A percentile compares a stretch with the other conserved stretches of the same genome.
phyloP scores from a whole-genome alignment of 2,329 filamentous ascomycete species.

The Nemania diffusa region DNA sequence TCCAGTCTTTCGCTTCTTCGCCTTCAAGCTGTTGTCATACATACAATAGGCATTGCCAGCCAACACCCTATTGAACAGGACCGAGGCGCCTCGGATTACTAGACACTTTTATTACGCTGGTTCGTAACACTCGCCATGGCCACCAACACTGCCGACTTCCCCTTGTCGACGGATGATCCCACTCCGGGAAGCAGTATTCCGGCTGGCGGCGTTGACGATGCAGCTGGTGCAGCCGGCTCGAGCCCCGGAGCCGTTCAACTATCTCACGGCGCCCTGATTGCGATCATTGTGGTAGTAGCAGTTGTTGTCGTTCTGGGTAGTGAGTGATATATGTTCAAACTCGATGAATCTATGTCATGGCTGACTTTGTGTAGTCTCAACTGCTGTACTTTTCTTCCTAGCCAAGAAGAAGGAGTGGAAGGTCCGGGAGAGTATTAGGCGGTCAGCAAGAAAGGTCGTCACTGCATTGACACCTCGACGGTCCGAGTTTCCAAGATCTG shows the following conservation, averaged over 20 bases:
- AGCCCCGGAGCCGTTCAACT: constrained; percentile 69
- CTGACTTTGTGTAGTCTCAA: constrained; percentile 62
- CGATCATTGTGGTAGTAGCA: constrained; percentile 78
- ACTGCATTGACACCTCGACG: constrained; percentile 71
- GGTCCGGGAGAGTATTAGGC: constrained; percentile 75
- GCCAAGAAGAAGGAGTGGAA: constrained; percentile 90
- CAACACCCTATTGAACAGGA: not conserved
- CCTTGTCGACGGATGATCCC: constrained; percentile 30
- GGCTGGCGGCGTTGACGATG: constrained; percentile 57
- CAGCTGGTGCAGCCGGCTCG: constrained; percentile 73
- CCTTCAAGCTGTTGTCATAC: constrained; percentile 1
- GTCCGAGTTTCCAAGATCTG: constrained; percentile 68
- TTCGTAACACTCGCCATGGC: constrained; percentile 28
- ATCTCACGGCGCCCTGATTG: constrained; percentile 75
- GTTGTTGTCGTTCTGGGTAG: constrained; percentile 75
- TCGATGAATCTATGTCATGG: constrained; percentile 12
- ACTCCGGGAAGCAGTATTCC: constrained; percentile 47
- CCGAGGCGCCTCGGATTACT: not conserved
- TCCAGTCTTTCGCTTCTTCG: constrained; percentile 15
- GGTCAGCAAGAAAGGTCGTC: constrained; percentile 71
- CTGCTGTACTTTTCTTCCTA: constrained; percentile 76
- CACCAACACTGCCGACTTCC: constrained; percentile 31
- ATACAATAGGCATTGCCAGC: constrained; percentile 12
- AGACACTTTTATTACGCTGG: constrained; percentile 15
- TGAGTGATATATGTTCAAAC: constrained; percentile 54